phyloP scores from a whole-genome alignment of 257 asterid species.

The Solanum clarkiae region DNA sequence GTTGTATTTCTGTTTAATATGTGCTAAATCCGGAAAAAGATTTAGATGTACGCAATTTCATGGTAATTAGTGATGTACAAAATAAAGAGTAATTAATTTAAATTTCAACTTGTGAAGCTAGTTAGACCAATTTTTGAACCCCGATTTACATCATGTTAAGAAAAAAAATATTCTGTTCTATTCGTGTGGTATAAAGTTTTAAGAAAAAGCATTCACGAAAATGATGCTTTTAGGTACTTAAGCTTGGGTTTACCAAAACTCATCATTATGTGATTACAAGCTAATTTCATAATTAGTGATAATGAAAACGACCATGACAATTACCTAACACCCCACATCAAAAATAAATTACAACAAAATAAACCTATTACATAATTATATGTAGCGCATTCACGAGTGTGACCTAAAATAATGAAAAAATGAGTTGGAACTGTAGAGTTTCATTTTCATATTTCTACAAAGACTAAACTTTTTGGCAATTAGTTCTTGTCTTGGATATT shows the following conservation, averaged over 20 bases:
- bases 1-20: not conserved
- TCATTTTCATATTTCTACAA: not conserved
- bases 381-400: not conserved
- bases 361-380: not conserved
- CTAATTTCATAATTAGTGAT: not conserved
- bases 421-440: not conserved
- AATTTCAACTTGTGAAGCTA: not conserved
- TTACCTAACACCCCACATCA: not conserved
- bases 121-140: not conserved
- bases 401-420: not conserved
- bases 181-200: not conserved
- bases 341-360: not conserved
- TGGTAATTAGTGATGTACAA: not conserved
- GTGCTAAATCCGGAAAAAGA: not conserved
- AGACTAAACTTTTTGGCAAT: no score
- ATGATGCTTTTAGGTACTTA: not conserved
- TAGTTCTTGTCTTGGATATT: no score
- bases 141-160: not conserved
- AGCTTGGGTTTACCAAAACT: not conserved
- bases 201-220: not conserved
- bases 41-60: not conserved
- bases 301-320: not conserved
- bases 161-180: not conserved
- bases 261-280: not conserved
- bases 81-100: no score